Percentiles rank a stretch among this genome's conserved stretches.
phyloP scores from a whole-genome alignment of 192 early-diverging fungal genomes.

The Entomortierella chlamydospora region DNA sequence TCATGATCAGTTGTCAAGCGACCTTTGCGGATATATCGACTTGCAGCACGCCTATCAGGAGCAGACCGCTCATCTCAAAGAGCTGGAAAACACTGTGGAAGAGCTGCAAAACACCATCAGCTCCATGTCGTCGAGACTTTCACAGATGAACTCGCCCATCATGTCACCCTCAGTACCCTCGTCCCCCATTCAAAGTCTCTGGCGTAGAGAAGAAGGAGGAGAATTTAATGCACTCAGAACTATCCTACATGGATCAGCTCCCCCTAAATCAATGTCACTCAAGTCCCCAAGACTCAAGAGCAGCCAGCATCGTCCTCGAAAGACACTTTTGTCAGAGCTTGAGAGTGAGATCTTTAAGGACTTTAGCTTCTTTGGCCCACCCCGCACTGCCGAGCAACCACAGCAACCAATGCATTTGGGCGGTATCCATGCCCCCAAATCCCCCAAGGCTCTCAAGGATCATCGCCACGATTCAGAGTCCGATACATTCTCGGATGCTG shows the following conservation, averaged over 20 bases:
- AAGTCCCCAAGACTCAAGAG: slow-evolving; percentile 33
- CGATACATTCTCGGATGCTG: slow-evolving; percentile 39
- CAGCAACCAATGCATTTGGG: slow-evolving; percentile 18
- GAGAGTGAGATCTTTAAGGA: slow-evolving; percentile 63
- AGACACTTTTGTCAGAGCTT: slow-evolving; percentile 61
- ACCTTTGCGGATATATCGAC: slow-evolving; percentile 18
- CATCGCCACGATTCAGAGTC: slow-evolving; percentile 49
- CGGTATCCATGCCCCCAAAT: slow-evolving; percentile 9
- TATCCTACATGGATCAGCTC: slow-evolving; percentile 37
- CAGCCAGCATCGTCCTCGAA: slow-evolving; percentile 29
- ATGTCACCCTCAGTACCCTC: slow-evolving; percentile 43
- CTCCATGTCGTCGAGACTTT: slow-evolving; percentile 39
- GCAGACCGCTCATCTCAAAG: slow-evolving; percentile 31
- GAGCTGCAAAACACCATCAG: slow-evolving; percentile 41
- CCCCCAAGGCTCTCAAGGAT: slow-evolving; percentile 38
- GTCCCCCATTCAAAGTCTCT: slow-evolving; percentile 34
- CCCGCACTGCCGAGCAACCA: slow-evolving; percentile 15
- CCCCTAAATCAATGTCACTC: slow-evolving; percentile 27
- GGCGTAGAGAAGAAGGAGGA: slow-evolving; percentile 29
- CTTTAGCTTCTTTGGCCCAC: slow-evolving; percentile 43
- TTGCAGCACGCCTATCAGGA: slow-evolving; percentile 26
- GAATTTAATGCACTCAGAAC: slow-evolving; percentile 49
- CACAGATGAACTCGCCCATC: slow-evolving; percentile 46
- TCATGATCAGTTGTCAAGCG: slow-evolving; percentile 28
- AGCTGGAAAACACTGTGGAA: slow-evolving; percentile 35